These are phyloP conservation scores for Mangifera indica DNA, from an alignment of 345 rosid genomes.

Conservation along the genomic window DNA sequence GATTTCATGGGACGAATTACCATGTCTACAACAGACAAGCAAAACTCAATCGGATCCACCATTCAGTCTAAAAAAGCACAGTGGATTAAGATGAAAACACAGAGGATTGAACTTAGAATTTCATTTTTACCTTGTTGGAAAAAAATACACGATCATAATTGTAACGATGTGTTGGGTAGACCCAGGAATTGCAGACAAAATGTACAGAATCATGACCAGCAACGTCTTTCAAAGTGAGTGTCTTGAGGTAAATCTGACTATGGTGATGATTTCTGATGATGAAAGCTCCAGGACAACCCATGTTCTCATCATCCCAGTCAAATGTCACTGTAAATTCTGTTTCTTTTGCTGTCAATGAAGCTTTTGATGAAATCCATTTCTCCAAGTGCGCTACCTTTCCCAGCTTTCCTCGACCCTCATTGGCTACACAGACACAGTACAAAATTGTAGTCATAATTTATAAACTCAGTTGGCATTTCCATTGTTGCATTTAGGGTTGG, in stretches of 20 bases:
- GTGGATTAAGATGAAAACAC: neutral
- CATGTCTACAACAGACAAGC: too few relatives aligned
- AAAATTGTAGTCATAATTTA: neutral
- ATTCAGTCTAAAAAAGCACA: too few relatives aligned
- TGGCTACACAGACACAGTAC: constrained; percentile 29
- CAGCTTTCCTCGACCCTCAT: constrained; percentile 44
- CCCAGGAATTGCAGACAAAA: constrained; percentile 93
- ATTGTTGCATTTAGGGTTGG: neutral
- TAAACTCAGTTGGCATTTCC: neutral
- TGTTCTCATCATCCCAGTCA: constrained; percentile 70
- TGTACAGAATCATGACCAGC: constrained; percentile 58
- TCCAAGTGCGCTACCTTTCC: constrained; percentile 68
- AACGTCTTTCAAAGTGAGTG: constrained; percentile 51
- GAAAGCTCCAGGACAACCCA: constrained; percentile 75
- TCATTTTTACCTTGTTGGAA: constrained; percentile 67
- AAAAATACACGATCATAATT: constrained; percentile 74
- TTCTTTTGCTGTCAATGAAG: constrained; percentile 54
- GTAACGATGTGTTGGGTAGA: constrained; percentile 71
- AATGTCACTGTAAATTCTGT: constrained; percentile 43
- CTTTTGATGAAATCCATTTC: constrained; percentile 53
- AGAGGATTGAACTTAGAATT: neutral
- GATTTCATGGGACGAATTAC: too few relatives aligned
- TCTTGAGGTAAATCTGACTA: constrained; percentile 63
- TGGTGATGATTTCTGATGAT: constrained; percentile 62
- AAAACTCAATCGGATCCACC: too few relatives aligned